Evolutionary conservation across 768 basidiomycete genomes (phyloP), one percentile per base, ranked within the genome.

Genomic region (Mrakia frigida): DNA sequence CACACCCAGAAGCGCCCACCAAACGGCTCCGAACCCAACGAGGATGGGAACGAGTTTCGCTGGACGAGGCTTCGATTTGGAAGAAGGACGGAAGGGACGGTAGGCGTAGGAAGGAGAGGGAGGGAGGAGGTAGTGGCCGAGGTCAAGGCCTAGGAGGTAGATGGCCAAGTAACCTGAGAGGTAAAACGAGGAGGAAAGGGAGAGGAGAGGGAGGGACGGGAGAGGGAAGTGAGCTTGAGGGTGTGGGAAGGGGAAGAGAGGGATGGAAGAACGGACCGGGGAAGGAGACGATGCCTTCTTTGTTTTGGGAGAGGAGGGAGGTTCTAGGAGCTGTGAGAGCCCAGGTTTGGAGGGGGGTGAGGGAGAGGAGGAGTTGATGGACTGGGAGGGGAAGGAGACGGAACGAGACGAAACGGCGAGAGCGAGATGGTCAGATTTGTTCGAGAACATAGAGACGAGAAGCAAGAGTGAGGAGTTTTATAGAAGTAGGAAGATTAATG

Each of bases 221-320:
- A 46, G 31, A 63, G 43, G 37, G 65, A 11, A 41, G 39, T 41
- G 39, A 41, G 39, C 39, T 41, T 41, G 39, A 11, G 39, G 11
- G 39, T 6, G 46, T 6, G 63, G 25, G 37, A 13, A 9, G 28
- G 46, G 31, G 6, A 13, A 33, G 21, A 59, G 39, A 23, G 61
- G 3, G 63, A 71, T n/a, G 5, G 6, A 2, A 11, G 33, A 18
- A 76, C 80, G n/a, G 43, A 90, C 92, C 93, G 74, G 88, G 83
- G 28, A 96, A 86, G 1, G 92, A 94, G 43, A 91, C 86, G 31
- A 99, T 81, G 0, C 97, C 97, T 82, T 99, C 97, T 81, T 97
- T 97, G 85, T 99, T 98, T 28, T 88, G 87, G 46, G 88, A 89
- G 46, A 98, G 79, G 5, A 95, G 67, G 46, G 86, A 86, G 14